phyloP scores from a whole-genome alignment of 768 basidiomycete species.

The Suillus occidentalis region DNA sequence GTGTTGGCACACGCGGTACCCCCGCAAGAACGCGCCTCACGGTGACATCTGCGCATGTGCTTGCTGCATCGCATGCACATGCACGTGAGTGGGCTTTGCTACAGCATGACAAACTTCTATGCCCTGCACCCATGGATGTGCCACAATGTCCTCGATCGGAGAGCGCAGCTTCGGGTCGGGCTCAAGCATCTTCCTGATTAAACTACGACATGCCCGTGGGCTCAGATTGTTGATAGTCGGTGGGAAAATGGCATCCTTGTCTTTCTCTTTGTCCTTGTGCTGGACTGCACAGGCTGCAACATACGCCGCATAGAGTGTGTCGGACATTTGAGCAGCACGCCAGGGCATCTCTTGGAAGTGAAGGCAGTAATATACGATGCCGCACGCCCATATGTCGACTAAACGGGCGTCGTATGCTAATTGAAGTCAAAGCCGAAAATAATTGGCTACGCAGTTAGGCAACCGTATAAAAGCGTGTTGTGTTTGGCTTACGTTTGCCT shows the following conservation, averaged over 20 bases:
- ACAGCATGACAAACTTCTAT: conserved; percentile 83
- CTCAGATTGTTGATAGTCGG: conserved; percentile 86
- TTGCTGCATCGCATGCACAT: conserved; percentile 64
- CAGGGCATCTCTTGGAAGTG: conserved; percentile 98
- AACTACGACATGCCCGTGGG: conserved; percentile 77
- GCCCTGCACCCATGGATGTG: conserved; percentile 73
- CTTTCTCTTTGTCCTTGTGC: conserved; percentile 23
- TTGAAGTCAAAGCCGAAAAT: conserved; percentile 15
- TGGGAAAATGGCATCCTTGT: conserved; percentile 35
- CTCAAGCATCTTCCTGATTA: conserved; percentile 94
- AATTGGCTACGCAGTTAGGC: conserved; percentile 36
- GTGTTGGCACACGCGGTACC: conserved; percentile 6
- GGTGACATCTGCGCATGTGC: conserved; percentile 42
- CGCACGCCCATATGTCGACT: conserved; percentile 97
- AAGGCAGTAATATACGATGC: conserved; percentile 97
- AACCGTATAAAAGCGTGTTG: conserved; percentile 34
- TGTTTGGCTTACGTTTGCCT: conserved; percentile 81
- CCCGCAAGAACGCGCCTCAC: conserved; percentile 1
- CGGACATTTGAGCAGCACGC: conserved; percentile 87
- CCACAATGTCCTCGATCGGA: conserved; percentile 78
- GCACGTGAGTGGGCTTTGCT: conserved; percentile 65
- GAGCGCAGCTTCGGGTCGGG: conserved; percentile 81
- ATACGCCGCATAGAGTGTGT: conserved; percentile 82
- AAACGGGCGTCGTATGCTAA: conserved; percentile 95
- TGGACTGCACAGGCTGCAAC: conserved; percentile 37